Conservation (phyloP, 306 rosid genomes). For the Rosa rugosa region DNA sequence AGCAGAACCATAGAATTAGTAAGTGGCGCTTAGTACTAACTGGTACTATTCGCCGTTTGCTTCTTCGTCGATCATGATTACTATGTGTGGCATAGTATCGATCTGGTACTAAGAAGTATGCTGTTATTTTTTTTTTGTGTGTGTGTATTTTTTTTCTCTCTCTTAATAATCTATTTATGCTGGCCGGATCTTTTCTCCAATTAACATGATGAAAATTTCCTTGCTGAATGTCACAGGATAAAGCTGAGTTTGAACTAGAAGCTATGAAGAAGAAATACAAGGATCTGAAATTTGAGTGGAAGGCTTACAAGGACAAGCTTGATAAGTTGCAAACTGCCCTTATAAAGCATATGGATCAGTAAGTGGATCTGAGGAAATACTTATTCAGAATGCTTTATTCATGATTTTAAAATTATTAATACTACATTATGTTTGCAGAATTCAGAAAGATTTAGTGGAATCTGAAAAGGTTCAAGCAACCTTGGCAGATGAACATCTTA, state of each 20-base stretch:
- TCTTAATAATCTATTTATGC: not conserved
- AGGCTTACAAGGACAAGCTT: constrained; percentile 66
- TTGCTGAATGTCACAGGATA: constrained; percentile 57
- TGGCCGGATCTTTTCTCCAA: not conserved
- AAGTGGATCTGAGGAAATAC: constrained; percentile 35
- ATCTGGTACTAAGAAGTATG: not conserved
- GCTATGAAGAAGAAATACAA: constrained; percentile 73
- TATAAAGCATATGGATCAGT: constrained; percentile 83
- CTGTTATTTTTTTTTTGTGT: too few relatives aligned
- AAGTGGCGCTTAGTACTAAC: not conserved
- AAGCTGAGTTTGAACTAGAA: constrained; percentile 79
- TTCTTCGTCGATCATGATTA: not conserved
- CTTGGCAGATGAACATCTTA: constrained; percentile 53
- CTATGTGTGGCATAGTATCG: not conserved
- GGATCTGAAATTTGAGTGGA: constrained; percentile 71
- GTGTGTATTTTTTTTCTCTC: not conserved
- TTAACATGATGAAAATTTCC: not conserved
- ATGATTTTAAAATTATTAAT: not conserved
- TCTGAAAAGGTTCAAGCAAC: constrained; percentile 72
- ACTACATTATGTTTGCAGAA: constrained; percentile 45
- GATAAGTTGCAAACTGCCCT: constrained; percentile 69
- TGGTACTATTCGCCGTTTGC: not conserved
- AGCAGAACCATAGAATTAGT: not conserved
- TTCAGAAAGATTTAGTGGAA: constrained; percentile 79
- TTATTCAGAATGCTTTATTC: constrained; percentile 3